Evolutionary conservation across 169 alveolate species (phyloP).

Genomic region (Plasmodium adleri): DNA sequence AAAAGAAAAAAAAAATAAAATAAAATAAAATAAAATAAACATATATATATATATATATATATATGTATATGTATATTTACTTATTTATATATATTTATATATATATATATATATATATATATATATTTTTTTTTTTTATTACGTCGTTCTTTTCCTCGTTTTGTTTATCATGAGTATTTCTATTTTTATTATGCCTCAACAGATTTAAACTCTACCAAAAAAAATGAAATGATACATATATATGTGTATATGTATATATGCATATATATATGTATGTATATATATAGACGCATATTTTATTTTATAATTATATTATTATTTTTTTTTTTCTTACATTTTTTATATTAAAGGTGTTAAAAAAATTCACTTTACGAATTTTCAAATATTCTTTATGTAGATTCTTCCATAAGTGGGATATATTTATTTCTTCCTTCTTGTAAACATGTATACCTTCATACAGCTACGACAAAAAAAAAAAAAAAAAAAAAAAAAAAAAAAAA

Average conservation of each 20-base stretch:
- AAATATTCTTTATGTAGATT: conserved; percentile 26
- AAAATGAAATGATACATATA: background rate
- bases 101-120: background rate
- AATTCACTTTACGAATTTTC: conserved; percentile 19
- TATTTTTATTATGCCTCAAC: background rate
- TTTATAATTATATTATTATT: background rate
- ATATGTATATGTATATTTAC: background rate
- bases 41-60: background rate
- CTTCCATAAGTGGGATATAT: conserved; percentile 33
- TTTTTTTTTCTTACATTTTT: conserved; percentile 22
- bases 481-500: background rate
- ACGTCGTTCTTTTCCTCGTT: conserved; percentile 18
- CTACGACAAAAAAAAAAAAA: background rate
- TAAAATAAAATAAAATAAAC: background rate
- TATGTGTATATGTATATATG: background rate
- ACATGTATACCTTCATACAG: conserved; percentile 66
- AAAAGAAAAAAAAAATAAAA: background rate
- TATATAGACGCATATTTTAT: background rate
- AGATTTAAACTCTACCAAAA: conserved; percentile 28
- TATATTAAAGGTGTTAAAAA: conserved; percentile 58
- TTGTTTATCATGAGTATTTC: background rate
- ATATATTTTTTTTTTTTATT: background rate
- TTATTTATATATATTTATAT: background rate
- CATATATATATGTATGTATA: background rate
- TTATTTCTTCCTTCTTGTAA: conserved; percentile 51